Percentiles rank a stretch among this genome's conserved stretches.
Conservation (phyloP, 2,329 filamentous ascomycete species). For the Phaeophleospora eucalypticola region DNA sequence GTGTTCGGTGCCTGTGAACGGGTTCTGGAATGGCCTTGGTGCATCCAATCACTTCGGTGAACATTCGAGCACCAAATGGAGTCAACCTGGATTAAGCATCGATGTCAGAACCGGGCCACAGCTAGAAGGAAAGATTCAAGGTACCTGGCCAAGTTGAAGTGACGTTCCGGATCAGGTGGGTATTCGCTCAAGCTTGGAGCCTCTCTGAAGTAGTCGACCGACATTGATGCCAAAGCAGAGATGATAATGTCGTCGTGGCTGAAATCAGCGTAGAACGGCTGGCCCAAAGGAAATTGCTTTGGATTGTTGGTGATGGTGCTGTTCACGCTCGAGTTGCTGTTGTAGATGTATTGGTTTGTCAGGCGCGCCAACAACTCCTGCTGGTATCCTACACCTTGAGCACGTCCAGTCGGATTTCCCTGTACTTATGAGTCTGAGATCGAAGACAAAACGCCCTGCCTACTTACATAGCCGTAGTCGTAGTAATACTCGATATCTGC, state of each 20-base stretch:
- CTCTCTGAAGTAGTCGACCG: constrained; percentile 52
- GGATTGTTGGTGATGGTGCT: constrained; percentile 46
- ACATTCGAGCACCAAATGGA: constrained; percentile 52
- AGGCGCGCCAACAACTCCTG: constrained; percentile 51
- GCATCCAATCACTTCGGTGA: constrained; percentile 56
- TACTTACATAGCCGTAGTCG: constrained; percentile 27
- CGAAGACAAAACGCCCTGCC: background rate
- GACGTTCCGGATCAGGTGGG: constrained; percentile 43
- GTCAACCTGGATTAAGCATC: constrained; percentile 51
- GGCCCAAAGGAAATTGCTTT: constrained; percentile 44
- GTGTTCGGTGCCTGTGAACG: constrained; percentile 37
- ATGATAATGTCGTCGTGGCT: constrained; percentile 53
- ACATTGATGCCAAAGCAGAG: constrained; percentile 49
- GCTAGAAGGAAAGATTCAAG: too few species aligned
- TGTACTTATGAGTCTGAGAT: constrained; percentile 25
- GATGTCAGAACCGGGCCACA: too few species aligned
- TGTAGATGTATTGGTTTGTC: constrained; percentile 44
- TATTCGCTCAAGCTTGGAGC: constrained; percentile 41
- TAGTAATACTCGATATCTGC: constrained; percentile 51
- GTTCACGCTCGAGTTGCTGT: constrained; percentile 51
- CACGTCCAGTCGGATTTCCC: constrained; percentile 49
- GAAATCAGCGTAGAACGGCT: constrained; percentile 52
- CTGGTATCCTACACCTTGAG: constrained; percentile 52
- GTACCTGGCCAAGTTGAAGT: constrained; percentile 50
- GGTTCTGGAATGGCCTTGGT: constrained; percentile 37